Evolutionary conservation across 495 filamentous ascomycete genomes (phyloP).

Genomic region (Podospora conica): DNA sequence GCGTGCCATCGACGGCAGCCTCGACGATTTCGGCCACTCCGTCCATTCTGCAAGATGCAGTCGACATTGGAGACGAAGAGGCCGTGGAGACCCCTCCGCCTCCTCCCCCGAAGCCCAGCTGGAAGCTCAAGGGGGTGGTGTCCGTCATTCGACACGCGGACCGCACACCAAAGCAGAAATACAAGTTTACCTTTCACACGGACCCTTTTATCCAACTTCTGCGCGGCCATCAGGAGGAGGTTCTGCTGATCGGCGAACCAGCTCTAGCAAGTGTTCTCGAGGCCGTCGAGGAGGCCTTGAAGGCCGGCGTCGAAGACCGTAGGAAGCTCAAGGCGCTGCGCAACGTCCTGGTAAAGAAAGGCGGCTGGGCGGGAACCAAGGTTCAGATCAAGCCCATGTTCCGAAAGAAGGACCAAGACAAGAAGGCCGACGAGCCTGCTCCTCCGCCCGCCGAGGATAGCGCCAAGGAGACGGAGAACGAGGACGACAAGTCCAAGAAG

Average conservation of each 20-base stretch:
- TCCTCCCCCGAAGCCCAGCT: constrained; percentile 87
- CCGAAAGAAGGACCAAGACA: constrained; percentile 61
- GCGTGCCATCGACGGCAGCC: constrained; percentile 37
- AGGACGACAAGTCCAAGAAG: constrained; percentile 11
- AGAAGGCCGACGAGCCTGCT: constrained; percentile 39
- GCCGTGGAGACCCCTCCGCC: constrained; percentile 50
- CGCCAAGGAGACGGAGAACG: constrained; percentile 5
- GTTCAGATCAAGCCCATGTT: constrained; percentile 99
- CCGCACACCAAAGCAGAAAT: constrained; percentile 96
- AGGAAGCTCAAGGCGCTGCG: constrained; percentile 77
- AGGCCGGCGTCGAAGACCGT: constrained; percentile 72
- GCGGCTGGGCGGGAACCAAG: constrained; percentile 90
- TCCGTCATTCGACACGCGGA: constrained; percentile 94
- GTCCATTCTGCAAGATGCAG: constrained; percentile 21
- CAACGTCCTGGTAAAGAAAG: constrained; percentile 84
- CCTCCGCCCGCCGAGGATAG: not conserved
- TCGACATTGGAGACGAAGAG: constrained; percentile 12
- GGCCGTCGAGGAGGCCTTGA: constrained; percentile 73
- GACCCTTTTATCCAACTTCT: constrained; percentile 92
- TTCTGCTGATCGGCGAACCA: constrained; percentile 84
- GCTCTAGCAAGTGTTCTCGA: constrained; percentile 83
- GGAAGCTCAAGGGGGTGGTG: constrained; percentile 98
- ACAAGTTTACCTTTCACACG: constrained; percentile 98
- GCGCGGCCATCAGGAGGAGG: constrained; percentile 92
- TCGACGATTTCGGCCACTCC: constrained; percentile 40